Conservation (phyloP, 163 green algal species). For the Chlamydomonas reinhardtii region DNA sequence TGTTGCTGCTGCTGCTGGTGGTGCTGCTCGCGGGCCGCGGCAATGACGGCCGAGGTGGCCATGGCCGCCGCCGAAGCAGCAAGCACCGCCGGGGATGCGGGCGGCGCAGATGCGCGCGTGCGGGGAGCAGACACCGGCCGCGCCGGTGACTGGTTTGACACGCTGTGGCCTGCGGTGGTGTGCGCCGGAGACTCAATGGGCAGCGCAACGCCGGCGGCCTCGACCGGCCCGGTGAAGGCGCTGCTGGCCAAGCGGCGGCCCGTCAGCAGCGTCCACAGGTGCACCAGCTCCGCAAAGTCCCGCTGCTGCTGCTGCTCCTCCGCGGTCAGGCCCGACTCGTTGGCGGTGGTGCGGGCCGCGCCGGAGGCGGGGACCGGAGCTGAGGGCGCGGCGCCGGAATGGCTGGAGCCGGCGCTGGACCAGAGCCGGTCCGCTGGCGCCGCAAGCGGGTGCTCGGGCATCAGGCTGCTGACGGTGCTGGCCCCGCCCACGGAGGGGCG, state of each 20-base stretch:
- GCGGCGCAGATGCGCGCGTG: not conserved
- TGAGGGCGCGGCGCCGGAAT: not conserved
- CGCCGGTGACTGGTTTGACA: too few species aligned
- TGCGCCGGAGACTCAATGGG: not conserved
- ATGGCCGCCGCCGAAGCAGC: constrained; percentile 39
- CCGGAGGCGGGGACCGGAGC: too few species aligned
- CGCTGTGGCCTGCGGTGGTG: too few species aligned
- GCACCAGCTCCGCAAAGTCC: constrained; percentile 36
- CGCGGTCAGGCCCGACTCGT: not conserved
- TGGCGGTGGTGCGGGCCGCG: too few species aligned
- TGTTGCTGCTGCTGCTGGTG: not conserved
- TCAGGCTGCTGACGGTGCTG: not conserved
- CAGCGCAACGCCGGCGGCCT: not conserved
- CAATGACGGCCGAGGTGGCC: constrained; percentile 38
- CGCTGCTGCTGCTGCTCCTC: constrained; percentile 30
- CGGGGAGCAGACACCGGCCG: too few species aligned
- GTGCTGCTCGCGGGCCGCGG: not conserved
- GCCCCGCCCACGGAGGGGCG: too few species aligned
- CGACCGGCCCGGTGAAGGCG: not conserved
- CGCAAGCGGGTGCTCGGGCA: constrained; percentile 30
- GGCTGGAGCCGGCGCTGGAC: not conserved
- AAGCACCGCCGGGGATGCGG: not conserved
- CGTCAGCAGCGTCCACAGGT: constrained; percentile 42
- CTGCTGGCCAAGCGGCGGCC: not conserved
- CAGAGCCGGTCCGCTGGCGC: constrained; percentile 2